phyloP scores from a whole-genome alignment of 805 yeast species.

The Saccharomyces cerevisiae region DNA sequence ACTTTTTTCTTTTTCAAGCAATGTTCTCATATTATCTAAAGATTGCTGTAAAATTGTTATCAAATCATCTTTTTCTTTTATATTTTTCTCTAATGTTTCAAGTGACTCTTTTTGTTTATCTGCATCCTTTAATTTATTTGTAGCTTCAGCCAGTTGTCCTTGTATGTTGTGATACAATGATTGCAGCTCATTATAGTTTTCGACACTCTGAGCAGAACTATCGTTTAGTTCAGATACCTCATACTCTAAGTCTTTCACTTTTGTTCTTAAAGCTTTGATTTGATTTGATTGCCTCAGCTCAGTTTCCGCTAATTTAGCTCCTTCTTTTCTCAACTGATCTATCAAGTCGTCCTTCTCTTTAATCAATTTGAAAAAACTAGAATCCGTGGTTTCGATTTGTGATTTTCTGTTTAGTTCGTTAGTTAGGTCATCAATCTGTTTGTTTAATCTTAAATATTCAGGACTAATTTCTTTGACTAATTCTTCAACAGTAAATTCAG shows the following conservation, averaged over 20 bases:
- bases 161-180: constrained; percentile 13
- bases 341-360: constrained; percentile 47
- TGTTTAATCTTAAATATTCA: constrained; percentile 1
- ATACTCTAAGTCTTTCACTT: constrained; percentile 29
- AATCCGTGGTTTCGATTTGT: constrained; percentile 6
- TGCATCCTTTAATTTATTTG: not conserved
- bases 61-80: constrained; percentile 20
- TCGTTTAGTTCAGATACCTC: constrained; percentile 18
- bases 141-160: constrained; percentile 5
- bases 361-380: constrained; percentile 17
- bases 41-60: constrained; percentile 10
- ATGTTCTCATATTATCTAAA: constrained; percentile 1
- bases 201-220: constrained; percentile 21
- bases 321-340: constrained; percentile 62
- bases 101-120: constrained; percentile 3
- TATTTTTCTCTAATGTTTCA: constrained; percentile 15
- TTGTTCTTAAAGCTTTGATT: constrained; percentile 52
- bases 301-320: constrained; percentile 58
- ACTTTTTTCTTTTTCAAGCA: not conserved
- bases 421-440: constrained; percentile 2
- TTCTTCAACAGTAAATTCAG: not conserved
- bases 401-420: not conserved
- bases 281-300: constrained; percentile 63
- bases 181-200: constrained; percentile 21
- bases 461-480: constrained; percentile 8